These are phyloP conservation scores for Carallia pectinifolia DNA, from an alignment of 345 rosid genomes.

Conservation along the genomic window DNA sequence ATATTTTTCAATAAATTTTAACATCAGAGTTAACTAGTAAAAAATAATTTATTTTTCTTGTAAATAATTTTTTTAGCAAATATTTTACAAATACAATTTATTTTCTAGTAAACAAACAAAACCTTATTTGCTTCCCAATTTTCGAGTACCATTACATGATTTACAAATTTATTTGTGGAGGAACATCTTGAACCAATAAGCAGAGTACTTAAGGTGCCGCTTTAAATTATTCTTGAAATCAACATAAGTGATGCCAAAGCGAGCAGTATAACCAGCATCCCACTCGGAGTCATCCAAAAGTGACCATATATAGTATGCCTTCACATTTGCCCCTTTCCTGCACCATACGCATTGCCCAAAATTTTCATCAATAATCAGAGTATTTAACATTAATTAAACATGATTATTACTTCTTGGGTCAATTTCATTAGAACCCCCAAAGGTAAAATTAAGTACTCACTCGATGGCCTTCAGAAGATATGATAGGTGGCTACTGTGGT, in stretches of 20 bases:
- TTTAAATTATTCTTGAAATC: slow-evolving; percentile 23
- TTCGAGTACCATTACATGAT: too few relatives aligned
- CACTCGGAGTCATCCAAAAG: slow-evolving; percentile 37
- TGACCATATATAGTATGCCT: slow-evolving; percentile 34
- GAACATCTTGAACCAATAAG: slow-evolving; percentile 30
- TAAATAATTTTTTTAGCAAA: too few relatives aligned
- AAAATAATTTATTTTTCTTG: too few relatives aligned
- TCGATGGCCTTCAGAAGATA: slow-evolving; percentile 35
- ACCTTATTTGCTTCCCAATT: too few relatives aligned
- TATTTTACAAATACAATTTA: too few relatives aligned
- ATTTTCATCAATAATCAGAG: not conserved
- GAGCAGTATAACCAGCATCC: slow-evolving; percentile 25
- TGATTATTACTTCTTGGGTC: not conserved
- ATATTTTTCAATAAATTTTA: too few relatives aligned
- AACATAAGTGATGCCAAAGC: slow-evolving; percentile 30
- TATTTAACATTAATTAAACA: not conserved
- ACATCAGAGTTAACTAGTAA: too few relatives aligned
- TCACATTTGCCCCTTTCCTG: slow-evolving; percentile 38
- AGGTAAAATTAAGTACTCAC: slow-evolving; percentile 22
- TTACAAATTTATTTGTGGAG: not conserved
- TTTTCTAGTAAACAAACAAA: too few relatives aligned
- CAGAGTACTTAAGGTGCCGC: slow-evolving; percentile 36
- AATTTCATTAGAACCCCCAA: too few relatives aligned
- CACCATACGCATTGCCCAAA: not conserved
- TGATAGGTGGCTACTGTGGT: slow-evolving; percentile 31